Evolutionary conservation across 257 asterid genomes (phyloP), one percentile per base, ranked within the genome.

Genomic region (Penstemon davidsonii): DNA sequence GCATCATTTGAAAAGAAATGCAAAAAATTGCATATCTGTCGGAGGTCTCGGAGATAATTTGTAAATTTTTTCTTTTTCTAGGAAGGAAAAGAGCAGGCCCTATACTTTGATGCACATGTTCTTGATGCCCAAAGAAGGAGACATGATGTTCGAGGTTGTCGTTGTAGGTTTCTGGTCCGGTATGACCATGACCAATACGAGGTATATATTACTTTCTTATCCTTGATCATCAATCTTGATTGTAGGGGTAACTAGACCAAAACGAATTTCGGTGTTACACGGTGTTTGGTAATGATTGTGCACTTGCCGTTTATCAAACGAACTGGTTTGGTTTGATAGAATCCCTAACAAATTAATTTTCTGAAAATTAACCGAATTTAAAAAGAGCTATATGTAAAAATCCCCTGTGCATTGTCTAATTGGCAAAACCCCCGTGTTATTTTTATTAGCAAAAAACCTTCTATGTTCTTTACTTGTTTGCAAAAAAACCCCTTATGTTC

Each of bases 1-100:
- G 46, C 62, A 67, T 51, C 60, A 49, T 70, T 37, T 12, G 41
- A 55, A 63, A 42, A 25, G 33, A 1, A 25, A 25, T 25, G 4
- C 53, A 54, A 36, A 58, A 53, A 45, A 8, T 12, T 60, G 33
- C 13, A 41, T 6, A 55, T 47, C 56, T 54, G 33, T 25, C 33
- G 2, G 33, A 25, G 33, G 33, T 25, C 33, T 25, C 2, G 33
- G 33, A 25, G 25, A 53, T 62, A 6, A n/a, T 25, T 25, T 25
- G 33, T 25, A 25, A 25, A 25, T 25, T 67, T 72, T 71, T 62
- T 41, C 70, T 56, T 52, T 25, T 25, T 25, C 25, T 75, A 94
- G 99, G 99, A 94, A 85, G 99, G 97, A 42, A 94, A 88, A 85
- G 99, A 94, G 66, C 99, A 91, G 83, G 99, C 99, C 66, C 84